Percentiles rank a stretch among this genome's conserved stretches.
Conservation (phyloP, 176 grass and related monocot species). For the Pontederia crassipes region DNA sequence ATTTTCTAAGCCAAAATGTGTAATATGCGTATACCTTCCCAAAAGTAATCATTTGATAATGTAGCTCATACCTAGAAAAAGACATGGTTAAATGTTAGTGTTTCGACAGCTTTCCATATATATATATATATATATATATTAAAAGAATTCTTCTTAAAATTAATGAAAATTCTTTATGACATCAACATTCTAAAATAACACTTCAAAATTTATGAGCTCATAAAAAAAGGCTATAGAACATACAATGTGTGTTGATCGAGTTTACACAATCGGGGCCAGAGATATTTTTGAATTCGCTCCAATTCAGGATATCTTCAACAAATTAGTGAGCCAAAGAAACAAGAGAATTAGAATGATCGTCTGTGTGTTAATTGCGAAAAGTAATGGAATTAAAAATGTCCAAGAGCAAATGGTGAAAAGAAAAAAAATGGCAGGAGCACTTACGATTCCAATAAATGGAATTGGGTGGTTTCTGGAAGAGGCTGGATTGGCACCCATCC, state of each 20-base stretch:
- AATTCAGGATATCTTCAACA: conserved; percentile 71
- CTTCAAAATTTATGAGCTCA: neutral
- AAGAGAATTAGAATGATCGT: too few species aligned
- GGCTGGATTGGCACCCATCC: conserved; percentile 93
- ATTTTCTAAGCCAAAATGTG: conserved; percentile 7
- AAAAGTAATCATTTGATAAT: conserved; percentile 99
- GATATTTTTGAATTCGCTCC: conserved; percentile 87
- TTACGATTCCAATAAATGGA: conserved; percentile 78
- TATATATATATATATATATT: too few species aligned
- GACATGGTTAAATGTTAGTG: too few species aligned
- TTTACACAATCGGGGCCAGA: conserved; percentile 91
- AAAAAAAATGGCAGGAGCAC: neutral
- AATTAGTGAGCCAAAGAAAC: conserved; percentile 4
- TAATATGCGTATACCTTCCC: conserved; percentile 47
- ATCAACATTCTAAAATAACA: neutral
- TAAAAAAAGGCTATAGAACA: conserved; percentile 12
- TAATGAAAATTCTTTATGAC: neutral
- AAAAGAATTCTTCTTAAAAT: neutral
- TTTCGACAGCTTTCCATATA: neutral
- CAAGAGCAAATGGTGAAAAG: too few species aligned
- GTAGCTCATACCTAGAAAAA: conserved; percentile 63
- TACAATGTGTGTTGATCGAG: conserved; percentile 85
- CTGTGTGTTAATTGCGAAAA: neutral
- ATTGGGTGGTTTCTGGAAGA: conserved; percentile 75
- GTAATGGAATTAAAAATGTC: neutral